phyloP scores from a whole-genome alignment of 257 asterid genomes.

The Petrea volubilis region DNA sequence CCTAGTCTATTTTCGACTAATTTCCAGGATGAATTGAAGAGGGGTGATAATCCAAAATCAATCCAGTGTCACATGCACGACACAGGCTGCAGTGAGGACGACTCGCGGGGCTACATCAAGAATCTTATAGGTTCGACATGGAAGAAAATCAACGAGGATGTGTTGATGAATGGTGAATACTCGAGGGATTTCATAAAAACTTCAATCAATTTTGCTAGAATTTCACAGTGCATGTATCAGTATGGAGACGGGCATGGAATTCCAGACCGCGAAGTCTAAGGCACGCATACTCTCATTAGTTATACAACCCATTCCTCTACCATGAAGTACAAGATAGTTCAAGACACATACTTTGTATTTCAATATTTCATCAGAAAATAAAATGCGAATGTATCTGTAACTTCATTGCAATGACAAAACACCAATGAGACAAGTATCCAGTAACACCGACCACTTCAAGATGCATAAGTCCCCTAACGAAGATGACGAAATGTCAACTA shows the following conservation, averaged over 20 bases:
- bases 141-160: conserved; percentile 35
- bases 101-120: conserved; percentile 17
- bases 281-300: conserved; percentile 9
- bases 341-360: no score
- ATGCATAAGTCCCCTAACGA: background rate
- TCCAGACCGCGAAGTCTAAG: conserved; percentile 17
- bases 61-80: conserved; percentile 39
- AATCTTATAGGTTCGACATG: conserved; percentile 21
- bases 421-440: background rate
- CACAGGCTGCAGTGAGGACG: conserved; percentile 24
- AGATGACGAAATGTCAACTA: conserved; percentile 38
- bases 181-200: conserved; percentile 17
- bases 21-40: conserved; percentile 31
- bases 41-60: conserved; percentile 34
- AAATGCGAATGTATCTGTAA: background rate
- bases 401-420: background rate
- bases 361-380: no score
- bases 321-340: background rate
- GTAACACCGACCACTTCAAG: conserved; percentile 18
- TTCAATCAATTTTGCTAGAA: conserved; percentile 26
- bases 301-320: conserved; percentile 23
- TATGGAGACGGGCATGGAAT: conserved; percentile 36
- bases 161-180: conserved; percentile 4
- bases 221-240: conserved; percentile 31
- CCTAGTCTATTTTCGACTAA: no score